Evolutionary conservation across 2,329 filamentous ascomycete species (phyloP), one percentile per base, ranked within the genome.

Genomic region (Dothideomycetidae sp.): DNA sequence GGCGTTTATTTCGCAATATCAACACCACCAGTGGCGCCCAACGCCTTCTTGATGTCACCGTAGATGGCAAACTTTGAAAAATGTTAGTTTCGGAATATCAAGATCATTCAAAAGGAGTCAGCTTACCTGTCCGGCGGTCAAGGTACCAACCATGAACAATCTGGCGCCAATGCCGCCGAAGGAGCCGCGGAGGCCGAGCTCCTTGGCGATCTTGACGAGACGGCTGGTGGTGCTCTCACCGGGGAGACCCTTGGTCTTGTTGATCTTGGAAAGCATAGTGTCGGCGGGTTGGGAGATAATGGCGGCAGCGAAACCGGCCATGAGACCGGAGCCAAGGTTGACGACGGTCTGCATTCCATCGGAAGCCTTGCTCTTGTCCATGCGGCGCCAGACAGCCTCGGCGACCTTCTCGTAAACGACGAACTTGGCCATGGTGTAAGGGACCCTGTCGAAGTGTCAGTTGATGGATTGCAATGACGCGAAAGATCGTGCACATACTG

Each of bases 341-440:
- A 82, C 73, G 60, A 66, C 64, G 49, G 83, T 92, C 69, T 88
- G 81, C 53, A 70, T 67, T 54, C 70, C 69, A 53, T 71, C 64
- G 53, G 77, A 78, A 50, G 81, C 63, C 42, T 65, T 68, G 55
- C 69, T 64, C 73, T 86, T 88, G 71, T 83, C 78, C 57, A 80
- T 54, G 37, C 56, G 46, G 51, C 65, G 60, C 72, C 77, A 88
- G 67, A 81, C 61, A 50, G 69, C 54, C 68, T 90, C 83, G 53
- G 75, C 68, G 53, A 84, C 80, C 73, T 88, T 88, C 68, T 92
- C 83, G 73, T 75, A 90, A 54, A 86, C 83, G 63, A 88, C 83
- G 68, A 92, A 92, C 71, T 92, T 92, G 73, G 83, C 71, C 79
- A 90, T 86, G 62, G 83, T 92, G 71, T 92, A 92, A 48, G 83